These are phyloP conservation scores for Microcera coccophila DNA, from an alignment of 2,329 filamentous ascomycete genomes.

Conservation along the genomic window DNA sequence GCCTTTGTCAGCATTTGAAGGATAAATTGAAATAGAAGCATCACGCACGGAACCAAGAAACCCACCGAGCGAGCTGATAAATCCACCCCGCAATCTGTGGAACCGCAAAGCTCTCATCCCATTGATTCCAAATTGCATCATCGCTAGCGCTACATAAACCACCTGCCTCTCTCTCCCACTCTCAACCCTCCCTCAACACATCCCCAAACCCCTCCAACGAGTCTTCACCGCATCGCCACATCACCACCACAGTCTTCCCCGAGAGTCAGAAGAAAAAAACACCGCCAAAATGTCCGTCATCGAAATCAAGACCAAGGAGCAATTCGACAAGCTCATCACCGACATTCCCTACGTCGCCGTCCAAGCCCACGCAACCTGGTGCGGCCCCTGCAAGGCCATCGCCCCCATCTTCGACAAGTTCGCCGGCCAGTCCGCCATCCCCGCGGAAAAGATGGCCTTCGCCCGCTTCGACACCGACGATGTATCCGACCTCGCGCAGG, in stretches of 20 bases:
- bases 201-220: background rate
- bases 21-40: background rate
- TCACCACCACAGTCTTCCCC: conserved; percentile 2
- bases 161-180: background rate
- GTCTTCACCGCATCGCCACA: conserved; percentile 5
- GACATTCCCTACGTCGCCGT: conserved; percentile 49
- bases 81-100: background rate
- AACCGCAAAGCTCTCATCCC: background rate
- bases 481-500: conserved; percentile 45
- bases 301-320: conserved; percentile 39
- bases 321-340: conserved; percentile 48
- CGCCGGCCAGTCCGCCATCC: conserved; percentile 35
- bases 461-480: conserved; percentile 58
- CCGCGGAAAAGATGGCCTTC: conserved; percentile 48
- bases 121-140: conserved; percentile 20
- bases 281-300: conserved; percentile 19
- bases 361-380: conserved; percentile 60
- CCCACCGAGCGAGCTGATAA: too few species aligned
- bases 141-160: conserved; percentile 10
- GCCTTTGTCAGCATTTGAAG: background rate
- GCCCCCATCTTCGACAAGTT: conserved; percentile 51
- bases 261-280: too few species aligned
- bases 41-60: background rate
- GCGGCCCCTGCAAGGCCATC: conserved; percentile 58
- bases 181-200: background rate